Evolutionary conservation across 768 basidiomycete species (phyloP), one percentile per base, ranked within the genome.

Genomic region (Fomitopsis serialis): DNA sequence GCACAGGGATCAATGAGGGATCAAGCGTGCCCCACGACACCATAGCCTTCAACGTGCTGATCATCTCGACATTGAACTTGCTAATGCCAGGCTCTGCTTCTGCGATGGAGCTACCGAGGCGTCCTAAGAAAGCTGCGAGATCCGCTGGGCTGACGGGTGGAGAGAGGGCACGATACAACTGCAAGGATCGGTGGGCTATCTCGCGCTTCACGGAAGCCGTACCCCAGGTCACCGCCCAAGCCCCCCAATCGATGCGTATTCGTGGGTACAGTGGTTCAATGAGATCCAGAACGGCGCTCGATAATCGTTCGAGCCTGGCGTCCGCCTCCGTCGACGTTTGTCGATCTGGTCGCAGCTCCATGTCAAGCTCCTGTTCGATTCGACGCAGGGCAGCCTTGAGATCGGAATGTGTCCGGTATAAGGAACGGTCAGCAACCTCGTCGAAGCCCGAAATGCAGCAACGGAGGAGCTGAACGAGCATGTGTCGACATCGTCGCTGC

Each of bases 151-250:
- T 84, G 37, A 92, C 78, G 24, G 78, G 74, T 0, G 92, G 87
- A 63, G 83, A 80, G 21, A 97, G 73, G 1, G 87, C 81, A 35
- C 92, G 85, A 70, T 91, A 93, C n/a, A 93, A 75, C 66, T 97
- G 94, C 54, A 97, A 74, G 10, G 93, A 95, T 29, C 93, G 80
- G 70, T 89, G 91, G 2, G 95, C 92, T 19, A 85, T 83, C 36
- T 84, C 82, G 45, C 92, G 83, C 56, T 92, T 91, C 15, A 90
- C 87, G 62, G 92, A 96, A 1, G 85, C 77, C 12, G 92, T 93
- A 3, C 91, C 87, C 85, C 95, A 97, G 25, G 76, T 71, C 53
- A 97, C 70, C 10, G 90, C 88, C 27, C 93, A 58, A 2, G 84
- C 84, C 6, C 90, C 92, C 85, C 95, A 92, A 43, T 79, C 75